phyloP scores from a whole-genome alignment of 345 rosid genomes.

The Eucalyptus erythrocorys region DNA sequence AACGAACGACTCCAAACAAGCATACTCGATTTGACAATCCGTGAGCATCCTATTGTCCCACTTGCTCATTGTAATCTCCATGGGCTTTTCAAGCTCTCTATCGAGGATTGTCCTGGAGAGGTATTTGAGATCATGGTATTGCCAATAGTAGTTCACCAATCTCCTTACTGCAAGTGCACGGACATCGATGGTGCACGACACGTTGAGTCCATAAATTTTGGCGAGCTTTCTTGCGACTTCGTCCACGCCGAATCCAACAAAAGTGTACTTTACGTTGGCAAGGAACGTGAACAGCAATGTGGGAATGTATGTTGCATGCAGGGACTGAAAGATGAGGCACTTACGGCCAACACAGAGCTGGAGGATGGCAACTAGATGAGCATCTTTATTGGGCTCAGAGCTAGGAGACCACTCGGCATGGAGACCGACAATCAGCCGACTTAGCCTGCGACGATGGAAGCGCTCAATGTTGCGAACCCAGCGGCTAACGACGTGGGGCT shows the following conservation, averaged over 20 bases:
- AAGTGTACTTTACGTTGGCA: not conserved
- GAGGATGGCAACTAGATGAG: not conserved
- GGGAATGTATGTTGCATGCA: not conserved
- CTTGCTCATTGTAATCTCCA: no score
- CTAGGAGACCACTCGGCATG: not conserved
- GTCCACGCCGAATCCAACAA: not conserved
- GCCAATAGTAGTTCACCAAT: no score
- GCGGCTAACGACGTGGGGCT: rapidly evolving
- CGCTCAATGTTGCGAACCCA: not conserved
- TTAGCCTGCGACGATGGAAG: not conserved
- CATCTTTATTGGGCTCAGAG: not conserved
- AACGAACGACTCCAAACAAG: no score
- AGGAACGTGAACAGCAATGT: not conserved
- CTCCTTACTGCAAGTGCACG: no score
- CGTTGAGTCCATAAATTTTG: not conserved
- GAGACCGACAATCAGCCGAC: not conserved
- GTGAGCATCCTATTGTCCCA: no score
- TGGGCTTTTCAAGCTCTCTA: no score
- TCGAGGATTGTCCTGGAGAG: no score
- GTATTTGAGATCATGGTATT: no score
- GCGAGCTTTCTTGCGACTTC: not conserved
- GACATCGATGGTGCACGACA: not conserved
- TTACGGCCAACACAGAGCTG: not conserved
- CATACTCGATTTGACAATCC: no score
- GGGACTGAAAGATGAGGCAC: not conserved